phyloP scores from a whole-genome alignment of 805 yeast genomes.

The Nakazawaea anatomiae region DNA sequence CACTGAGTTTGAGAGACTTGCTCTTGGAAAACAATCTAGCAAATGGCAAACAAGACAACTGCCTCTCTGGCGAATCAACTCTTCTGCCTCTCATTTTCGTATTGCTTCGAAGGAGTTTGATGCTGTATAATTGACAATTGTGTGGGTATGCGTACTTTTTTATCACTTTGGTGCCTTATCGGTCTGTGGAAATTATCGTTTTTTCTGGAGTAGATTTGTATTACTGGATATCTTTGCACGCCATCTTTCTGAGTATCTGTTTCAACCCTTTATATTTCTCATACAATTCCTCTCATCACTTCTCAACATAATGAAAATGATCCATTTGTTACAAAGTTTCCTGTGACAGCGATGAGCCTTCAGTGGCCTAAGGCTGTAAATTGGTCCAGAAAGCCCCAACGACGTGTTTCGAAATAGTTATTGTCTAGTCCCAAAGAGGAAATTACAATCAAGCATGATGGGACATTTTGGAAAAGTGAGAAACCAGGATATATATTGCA shows the following conservation, averaged over 20 bases:
- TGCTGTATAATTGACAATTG: no score
- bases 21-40: background rate
- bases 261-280: no score
- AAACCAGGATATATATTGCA: no score
- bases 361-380: no score
- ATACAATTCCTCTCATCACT: no score
- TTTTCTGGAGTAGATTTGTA: background rate
- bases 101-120: no score
- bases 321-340: no score
- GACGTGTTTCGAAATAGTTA: background rate
- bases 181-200: background rate
- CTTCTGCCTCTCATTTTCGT: background rate
- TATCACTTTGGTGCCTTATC: background rate
- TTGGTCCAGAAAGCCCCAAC: no score
- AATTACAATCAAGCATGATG: background rate
- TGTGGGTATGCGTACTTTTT: background rate
- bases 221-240: background rate
- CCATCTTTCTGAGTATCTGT: background rate
- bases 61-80: constrained; percentile 5
- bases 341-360: no score
- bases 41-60: constrained; percentile 7
- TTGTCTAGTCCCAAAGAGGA: constrained; percentile 1
- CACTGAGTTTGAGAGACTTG: background rate
- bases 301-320: no score
- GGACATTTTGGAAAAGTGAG: background rate